Conservation (phyloP, 1,139 yeast species). For the Sugiyamaella neomexicana region DNA sequence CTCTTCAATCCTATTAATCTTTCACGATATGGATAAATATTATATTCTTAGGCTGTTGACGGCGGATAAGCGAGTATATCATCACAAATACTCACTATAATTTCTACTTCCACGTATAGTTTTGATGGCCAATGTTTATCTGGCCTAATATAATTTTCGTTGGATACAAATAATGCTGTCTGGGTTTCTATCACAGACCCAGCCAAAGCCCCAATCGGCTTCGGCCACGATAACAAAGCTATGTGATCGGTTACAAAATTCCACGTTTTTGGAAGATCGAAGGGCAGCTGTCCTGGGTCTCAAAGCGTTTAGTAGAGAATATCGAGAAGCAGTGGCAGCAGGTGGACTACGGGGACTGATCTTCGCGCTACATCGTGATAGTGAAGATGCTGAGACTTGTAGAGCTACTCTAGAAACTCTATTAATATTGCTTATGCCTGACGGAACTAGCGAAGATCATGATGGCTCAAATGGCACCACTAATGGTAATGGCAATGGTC, state of each 20-base stretch:
- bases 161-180: slow-evolving; percentile 40
- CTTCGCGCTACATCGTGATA: slow-evolving; percentile 63
- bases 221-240: slow-evolving; percentile 87
- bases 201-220: slow-evolving; percentile 60
- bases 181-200: slow-evolving; percentile 49
- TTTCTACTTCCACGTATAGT: not conserved
- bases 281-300: slow-evolving; percentile 89
- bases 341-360: slow-evolving; percentile 80
- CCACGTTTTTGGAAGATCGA: slow-evolving; percentile 80
- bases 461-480: slow-evolving; percentile 1
- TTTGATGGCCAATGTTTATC: not conserved
- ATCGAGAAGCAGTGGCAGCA: slow-evolving; percentile 87
- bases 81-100: not conserved
- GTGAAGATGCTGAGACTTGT: slow-evolving; percentile 67
- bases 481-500: not conserved
- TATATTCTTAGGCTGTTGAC: not conserved
- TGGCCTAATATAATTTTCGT: not conserved
- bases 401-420: slow-evolving; percentile 86
- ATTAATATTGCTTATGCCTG: slow-evolving; percentile 64
- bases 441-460: slow-evolving; percentile 16
- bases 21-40: too few species aligned
- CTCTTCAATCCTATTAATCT: too few species aligned
- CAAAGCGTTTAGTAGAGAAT: slow-evolving; percentile 86
- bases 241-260: slow-evolving; percentile 83
- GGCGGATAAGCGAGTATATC: not conserved